Evolutionary conservation across 2,329 filamentous ascomycete genomes (phyloP).

Genomic region (Scedosporium minutisporum): DNA sequence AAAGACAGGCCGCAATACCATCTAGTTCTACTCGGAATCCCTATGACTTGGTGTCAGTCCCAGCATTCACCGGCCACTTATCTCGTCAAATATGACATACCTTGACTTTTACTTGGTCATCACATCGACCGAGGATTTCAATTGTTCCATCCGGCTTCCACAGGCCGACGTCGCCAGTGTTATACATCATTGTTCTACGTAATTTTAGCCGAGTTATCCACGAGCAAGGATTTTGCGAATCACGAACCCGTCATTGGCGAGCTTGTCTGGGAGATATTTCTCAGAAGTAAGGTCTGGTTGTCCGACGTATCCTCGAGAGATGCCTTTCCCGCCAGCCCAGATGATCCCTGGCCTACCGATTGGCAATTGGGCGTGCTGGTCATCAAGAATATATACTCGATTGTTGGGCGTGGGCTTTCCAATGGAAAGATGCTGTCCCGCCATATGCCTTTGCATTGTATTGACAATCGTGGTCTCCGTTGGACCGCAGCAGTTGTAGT

Average conservation of each 20-base stretch:
- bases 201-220: not conserved
- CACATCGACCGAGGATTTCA: slow-evolving; percentile 45
- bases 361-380: slow-evolving; percentile 29
- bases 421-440: slow-evolving; percentile 38
- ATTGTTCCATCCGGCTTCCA: slow-evolving; percentile 45
- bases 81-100: slow-evolving; percentile 15
- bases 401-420: slow-evolving; percentile 48
- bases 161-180: slow-evolving; percentile 48
- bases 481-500: slow-evolving; percentile 50
- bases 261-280: slow-evolving; percentile 40
- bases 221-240: slow-evolving; percentile 1
- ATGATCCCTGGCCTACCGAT: slow-evolving; percentile 40
- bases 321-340: slow-evolving; percentile 47
- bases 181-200: slow-evolving; percentile 41
- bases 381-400: slow-evolving; percentile 42
- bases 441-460: slow-evolving; percentile 40
- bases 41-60: slow-evolving; percentile 14
- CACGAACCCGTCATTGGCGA: slow-evolving; percentile 16
- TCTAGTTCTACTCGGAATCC: slow-evolving; percentile 54
- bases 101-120: slow-evolving; percentile 55
- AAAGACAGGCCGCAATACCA: slow-evolving; percentile 41
- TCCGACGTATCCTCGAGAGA: slow-evolving; percentile 46
- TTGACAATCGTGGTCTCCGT: slow-evolving; percentile 53
- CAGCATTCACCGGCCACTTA: not conserved
- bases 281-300: slow-evolving; percentile 39